Percentiles rank a stretch among this genome's conserved stretches.
Conservation (phyloP, 2,329 filamentous ascomycete genomes). For the Claviceps digitariae region DNA sequence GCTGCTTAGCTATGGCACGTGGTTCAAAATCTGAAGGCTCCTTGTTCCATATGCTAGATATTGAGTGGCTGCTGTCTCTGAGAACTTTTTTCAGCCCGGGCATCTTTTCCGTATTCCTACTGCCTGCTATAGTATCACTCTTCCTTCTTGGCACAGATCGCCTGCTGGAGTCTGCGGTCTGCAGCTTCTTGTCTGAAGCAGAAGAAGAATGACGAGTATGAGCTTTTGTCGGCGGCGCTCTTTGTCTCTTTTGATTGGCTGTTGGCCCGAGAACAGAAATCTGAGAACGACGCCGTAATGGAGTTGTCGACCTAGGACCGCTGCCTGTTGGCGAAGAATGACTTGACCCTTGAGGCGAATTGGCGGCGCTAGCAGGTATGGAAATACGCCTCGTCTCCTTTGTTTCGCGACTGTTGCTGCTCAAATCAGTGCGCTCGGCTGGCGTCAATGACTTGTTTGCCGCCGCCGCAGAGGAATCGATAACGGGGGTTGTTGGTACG, state of each 20-base stretch:
- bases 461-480: neutral
- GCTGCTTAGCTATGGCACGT: constrained; percentile 9
- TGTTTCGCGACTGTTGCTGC: neutral
- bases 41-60: constrained; percentile 36
- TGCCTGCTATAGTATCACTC: constrained; percentile 10
- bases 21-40: constrained; percentile 21
- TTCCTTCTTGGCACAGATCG: constrained; percentile 16
- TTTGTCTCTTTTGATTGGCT: constrained; percentile 33
- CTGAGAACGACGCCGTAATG: neutral
- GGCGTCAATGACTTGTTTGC: neutral
- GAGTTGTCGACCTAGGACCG: neutral
- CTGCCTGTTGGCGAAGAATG: constrained; percentile 2
- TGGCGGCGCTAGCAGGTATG: constrained; percentile 1
- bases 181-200: constrained; percentile 4
- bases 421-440: neutral
- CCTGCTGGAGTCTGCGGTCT: constrained; percentile 1
- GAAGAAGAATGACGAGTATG: constrained; percentile 10
- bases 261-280: neutral
- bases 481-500: constrained; percentile 1
- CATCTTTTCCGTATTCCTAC: constrained; percentile 12
- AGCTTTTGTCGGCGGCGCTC: constrained; percentile 20
- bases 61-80: constrained; percentile 32
- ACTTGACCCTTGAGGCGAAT: constrained; percentile 5
- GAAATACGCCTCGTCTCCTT: neutral
- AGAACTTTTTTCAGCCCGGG: constrained; percentile 30